Evolutionary conservation across 768 basidiomycete species (phyloP), one percentile per base, ranked within the genome.

Genomic region (Vararia minispora): DNA sequence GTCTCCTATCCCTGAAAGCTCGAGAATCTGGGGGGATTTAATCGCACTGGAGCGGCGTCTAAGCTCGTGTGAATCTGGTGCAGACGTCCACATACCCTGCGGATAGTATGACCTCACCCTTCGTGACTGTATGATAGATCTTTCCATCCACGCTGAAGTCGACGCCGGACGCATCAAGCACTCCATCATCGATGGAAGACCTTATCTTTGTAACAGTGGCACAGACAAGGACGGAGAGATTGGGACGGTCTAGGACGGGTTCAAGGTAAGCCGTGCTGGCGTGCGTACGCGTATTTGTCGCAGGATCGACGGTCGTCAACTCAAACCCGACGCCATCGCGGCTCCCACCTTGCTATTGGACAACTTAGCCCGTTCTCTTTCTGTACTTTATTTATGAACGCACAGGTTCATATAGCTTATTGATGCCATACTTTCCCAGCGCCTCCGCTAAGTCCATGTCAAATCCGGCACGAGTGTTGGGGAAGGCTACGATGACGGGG

Each of bases 1-100:
- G 23, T 64, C 57, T 13, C 76, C 76, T 38, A 78, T 68, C 16
- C 76, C 77, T 5, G 72, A 74, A 2, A 77, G 55, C 47, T 77
- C 71, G 2, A 77, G 64, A 8, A 79, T 57, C 47, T 74, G 39
- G 14, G 43, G 63, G 0, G 65, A 61, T 40, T 68, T 64, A 16
- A 73, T 44, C 2, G 69, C 40, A 14, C 60, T 62, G 41, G 28
- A 5, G 13, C 7, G 23, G 8, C 5, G 8, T n/a, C 25, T 23
- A 37, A n/a, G 17, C 25, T 8, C 12, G 23, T 8, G 14, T 33
- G 8, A 7, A 12, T n/a, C n/a, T 17, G n/a, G n/a, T n/a, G n/a
- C n/a, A n/a, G n/a, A n/a, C 6, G 21, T 13, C 22, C 43, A 17
- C 47, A 21, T 48, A 64, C 63, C 66, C 68, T 3, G 64, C 60